These are phyloP conservation scores for Streptanthus diversifolius DNA, from an alignment of 345 rosid genomes.

Conservation along the genomic window DNA sequence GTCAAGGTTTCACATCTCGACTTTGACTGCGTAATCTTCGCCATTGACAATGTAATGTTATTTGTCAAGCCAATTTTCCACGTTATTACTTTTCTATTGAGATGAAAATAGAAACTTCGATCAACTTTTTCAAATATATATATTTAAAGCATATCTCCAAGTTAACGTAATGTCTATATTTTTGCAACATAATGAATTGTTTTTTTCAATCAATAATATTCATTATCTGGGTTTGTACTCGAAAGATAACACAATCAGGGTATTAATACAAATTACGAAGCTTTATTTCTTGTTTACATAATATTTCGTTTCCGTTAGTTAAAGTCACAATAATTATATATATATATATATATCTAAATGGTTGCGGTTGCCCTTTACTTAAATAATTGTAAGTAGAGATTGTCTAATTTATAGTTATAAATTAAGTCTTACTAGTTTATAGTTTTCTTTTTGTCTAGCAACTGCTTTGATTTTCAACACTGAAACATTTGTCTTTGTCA, in stretches of 20 bases:
- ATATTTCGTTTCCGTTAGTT: neutral
- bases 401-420: no score
- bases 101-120: neutral
- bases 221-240: no score
- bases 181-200: neutral
- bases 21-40: conserved; percentile 13
- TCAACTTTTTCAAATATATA: neutral
- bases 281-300: neutral
- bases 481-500: no score
- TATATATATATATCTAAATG: no score
- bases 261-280: no score
- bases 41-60: conserved; percentile 7
- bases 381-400: neutral
- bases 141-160: no score
- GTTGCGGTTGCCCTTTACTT: no score
- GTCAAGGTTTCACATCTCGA: conserved; percentile 24
- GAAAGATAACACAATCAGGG: no score
- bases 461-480: no score
- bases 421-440: neutral
- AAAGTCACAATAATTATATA: no score
- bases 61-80: neutral
- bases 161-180: neutral
- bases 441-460: no score
- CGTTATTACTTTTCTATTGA: neutral
- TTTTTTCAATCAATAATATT: no score